Percentiles rank a stretch among this genome's conserved stretches.
Conservation (phyloP, 148 eudicot species). For the Vaccinium corymbosum region DNA sequence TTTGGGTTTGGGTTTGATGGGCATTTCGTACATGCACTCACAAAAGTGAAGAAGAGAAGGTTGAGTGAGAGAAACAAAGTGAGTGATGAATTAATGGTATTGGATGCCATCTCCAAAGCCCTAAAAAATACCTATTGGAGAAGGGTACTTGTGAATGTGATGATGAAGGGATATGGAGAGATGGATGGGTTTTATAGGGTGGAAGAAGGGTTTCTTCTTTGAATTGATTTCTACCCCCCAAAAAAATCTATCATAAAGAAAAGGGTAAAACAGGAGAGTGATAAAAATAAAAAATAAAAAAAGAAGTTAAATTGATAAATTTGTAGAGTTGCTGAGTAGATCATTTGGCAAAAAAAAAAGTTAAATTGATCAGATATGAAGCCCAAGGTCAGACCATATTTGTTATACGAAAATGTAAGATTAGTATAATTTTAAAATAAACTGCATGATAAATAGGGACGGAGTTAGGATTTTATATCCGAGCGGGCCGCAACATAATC, state of each 20-base stretch:
- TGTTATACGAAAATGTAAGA: not conserved
- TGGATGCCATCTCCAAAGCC: constrained; percentile 2
- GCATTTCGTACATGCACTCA: constrained; percentile 24
- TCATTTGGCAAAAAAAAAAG: not conserved
- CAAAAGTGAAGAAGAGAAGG: constrained; percentile 38
- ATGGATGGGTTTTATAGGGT: not conserved
- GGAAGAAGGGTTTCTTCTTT: not conserved
- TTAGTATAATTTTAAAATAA: not conserved
- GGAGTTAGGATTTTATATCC: no score
- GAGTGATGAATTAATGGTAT: constrained; percentile 14
- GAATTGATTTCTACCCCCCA: not conserved
- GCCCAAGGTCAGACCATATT: not conserved
- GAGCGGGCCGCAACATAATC: no score
- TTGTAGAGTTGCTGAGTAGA: not conserved
- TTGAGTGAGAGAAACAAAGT: constrained; percentile 37
- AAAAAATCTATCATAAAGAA: not conserved
- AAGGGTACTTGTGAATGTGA: not conserved
- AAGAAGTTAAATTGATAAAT: no score
- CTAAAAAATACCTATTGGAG: not conserved
- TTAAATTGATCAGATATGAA: not conserved
- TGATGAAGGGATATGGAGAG: not conserved
- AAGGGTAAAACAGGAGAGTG: not conserved
- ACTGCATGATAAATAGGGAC: no score
- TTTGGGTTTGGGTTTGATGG: constrained; percentile 14
- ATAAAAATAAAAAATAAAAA: not conserved